Evolutionary conservation across 2,329 filamentous ascomycete genomes (phyloP).

Genomic region (Sordariomycetes sp.): DNA sequence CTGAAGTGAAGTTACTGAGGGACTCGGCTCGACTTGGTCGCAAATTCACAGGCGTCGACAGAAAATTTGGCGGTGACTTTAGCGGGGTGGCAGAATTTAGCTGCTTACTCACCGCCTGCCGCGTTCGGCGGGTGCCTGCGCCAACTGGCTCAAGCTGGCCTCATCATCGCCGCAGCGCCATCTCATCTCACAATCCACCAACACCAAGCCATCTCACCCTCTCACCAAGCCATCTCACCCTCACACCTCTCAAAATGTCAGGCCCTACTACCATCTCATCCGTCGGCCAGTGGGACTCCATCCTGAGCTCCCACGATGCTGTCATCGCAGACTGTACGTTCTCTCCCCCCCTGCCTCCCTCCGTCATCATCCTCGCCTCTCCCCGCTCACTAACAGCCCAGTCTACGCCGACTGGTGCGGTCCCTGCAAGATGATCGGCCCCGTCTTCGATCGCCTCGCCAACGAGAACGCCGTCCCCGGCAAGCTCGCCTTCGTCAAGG

Average conservation of each 20-base stretch:
- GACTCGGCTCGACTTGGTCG: background rate
- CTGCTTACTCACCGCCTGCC: constrained; percentile 12
- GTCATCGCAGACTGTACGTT: constrained; percentile 82
- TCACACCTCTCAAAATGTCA: constrained; percentile 24
- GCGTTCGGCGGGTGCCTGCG: background rate
- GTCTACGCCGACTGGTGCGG: constrained; percentile 95
- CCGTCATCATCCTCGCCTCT: background rate
- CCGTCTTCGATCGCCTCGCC: constrained; percentile 76
- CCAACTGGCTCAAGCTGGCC: background rate
- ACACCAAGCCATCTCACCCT: too few relatives aligned
- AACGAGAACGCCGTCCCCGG: constrained; percentile 69
- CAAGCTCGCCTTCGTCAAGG: constrained; percentile 80
- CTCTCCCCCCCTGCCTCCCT: background rate
- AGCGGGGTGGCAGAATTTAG: constrained; percentile 14
- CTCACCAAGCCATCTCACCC: background rate
- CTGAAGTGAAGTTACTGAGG: background rate
- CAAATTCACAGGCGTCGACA: background rate
- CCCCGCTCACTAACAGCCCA: constrained; percentile 21
- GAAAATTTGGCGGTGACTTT: constrained; percentile 7
- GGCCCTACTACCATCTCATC: constrained; percentile 50
- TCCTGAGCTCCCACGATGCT: constrained; percentile 63
- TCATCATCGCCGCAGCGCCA: background rate
- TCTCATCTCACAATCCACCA: background rate
- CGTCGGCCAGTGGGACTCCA: constrained; percentile 57
- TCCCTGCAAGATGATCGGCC: constrained; percentile 86